phyloP scores from a whole-genome alignment of 495 filamentous ascomycete genomes.

The Neurospora pannonica region DNA sequence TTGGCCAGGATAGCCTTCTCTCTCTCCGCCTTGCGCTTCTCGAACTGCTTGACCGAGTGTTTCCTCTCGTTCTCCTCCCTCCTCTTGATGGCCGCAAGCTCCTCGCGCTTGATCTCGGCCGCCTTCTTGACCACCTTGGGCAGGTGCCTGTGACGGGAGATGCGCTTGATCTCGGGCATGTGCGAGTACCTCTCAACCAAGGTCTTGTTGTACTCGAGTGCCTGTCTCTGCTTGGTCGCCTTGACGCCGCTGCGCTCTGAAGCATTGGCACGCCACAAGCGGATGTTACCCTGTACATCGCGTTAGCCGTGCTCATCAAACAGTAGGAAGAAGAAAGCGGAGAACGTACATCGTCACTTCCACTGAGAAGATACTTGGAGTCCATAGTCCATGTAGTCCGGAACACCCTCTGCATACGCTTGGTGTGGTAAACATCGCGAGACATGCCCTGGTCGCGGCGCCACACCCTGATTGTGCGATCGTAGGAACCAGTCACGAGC shows the following conservation, averaged over 20 bases:
- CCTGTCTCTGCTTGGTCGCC: constrained; percentile 68
- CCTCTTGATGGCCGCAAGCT: constrained; percentile 76
- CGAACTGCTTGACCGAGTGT: constrained; percentile 70
- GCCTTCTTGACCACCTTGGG: constrained; percentile 97
- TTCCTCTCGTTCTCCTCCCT: constrained; percentile 90
- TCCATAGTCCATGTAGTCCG: constrained; percentile 76
- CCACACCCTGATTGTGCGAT: constrained; percentile 55
- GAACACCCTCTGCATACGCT: constrained; percentile 88
- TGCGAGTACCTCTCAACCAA: constrained; percentile 78
- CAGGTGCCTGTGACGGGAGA: constrained; percentile 81
- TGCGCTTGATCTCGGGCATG: constrained; percentile 92
- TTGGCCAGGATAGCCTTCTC: constrained; percentile 83
- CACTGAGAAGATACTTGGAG: constrained; percentile 75
- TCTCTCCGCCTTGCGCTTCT: constrained; percentile 68
- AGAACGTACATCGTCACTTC: constrained; percentile 58
- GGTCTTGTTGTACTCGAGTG: constrained; percentile 86
- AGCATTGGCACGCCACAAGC: constrained; percentile 87
- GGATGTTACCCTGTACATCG: constrained; percentile 57
- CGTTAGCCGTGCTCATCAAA: neutral
- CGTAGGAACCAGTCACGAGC: constrained; percentile 79
- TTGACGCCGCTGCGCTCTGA: constrained; percentile 78
- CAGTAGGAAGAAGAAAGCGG: neutral
- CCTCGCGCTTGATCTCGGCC: constrained; percentile 88
- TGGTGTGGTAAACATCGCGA: constrained; percentile 92
- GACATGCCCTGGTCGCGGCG: constrained; percentile 71